phyloP scores from a whole-genome alignment of 176 grass and related monocot species.

The Carex pumila region DNA sequence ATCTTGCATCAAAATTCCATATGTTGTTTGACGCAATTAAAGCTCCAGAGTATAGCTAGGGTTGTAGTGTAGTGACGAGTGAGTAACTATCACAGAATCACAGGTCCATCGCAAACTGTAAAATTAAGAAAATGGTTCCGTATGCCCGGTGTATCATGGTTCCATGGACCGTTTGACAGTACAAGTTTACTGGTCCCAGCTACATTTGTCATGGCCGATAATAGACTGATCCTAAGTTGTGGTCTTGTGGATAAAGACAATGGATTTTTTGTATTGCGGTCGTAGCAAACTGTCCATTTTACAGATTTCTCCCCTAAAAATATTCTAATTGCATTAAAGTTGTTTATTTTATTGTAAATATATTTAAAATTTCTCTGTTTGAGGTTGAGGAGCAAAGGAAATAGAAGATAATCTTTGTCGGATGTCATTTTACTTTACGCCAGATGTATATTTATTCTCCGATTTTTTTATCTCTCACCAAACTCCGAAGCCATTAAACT shows the following conservation, averaged over 20 bases:
- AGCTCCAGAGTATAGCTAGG: no score
- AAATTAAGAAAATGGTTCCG: background rate
- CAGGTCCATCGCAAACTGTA: background rate
- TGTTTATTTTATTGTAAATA: no score
- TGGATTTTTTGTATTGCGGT: background rate
- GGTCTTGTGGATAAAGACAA: background rate
- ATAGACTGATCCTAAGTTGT: conserved; percentile 9
- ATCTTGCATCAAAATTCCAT: background rate
- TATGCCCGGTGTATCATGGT: background rate
- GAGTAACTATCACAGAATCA: background rate
- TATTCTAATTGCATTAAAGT: background rate
- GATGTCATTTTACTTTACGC: background rate
- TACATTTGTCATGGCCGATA: background rate
- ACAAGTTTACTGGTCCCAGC: background rate
- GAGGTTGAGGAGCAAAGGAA: background rate
- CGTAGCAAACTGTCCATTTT: background rate
- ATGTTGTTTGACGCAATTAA: no score
- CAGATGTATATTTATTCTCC: background rate
- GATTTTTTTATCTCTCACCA: background rate
- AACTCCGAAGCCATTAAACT: no score
- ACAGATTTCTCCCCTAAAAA: background rate
- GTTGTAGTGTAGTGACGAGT: no score
- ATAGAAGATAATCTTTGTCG: background rate
- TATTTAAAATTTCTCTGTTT: background rate
- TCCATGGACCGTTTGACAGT: background rate